Conservation (phyloP, 1,139 yeast species). For the Yamadazyma triangularis region DNA sequence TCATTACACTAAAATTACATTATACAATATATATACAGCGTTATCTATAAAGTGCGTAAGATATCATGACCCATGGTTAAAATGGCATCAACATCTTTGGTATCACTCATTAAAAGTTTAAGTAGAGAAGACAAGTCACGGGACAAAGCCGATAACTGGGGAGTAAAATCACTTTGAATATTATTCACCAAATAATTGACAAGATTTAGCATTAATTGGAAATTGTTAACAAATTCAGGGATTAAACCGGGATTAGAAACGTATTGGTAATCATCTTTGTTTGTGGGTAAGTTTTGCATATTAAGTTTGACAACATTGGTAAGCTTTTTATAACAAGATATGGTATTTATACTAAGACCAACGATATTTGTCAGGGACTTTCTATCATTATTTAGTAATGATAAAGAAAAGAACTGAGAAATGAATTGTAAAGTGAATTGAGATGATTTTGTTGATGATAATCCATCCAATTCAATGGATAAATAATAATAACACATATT, state of each 20-base stretch:
- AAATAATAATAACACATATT: slow-evolving; percentile 38
- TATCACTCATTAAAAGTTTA: too few relatives aligned
- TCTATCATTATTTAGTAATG: slow-evolving; percentile 19
- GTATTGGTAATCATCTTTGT: not conserved
- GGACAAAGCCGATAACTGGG: too few relatives aligned
- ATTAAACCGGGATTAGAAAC: slow-evolving; percentile 1
- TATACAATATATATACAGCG: too few relatives aligned
- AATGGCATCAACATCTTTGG: too few relatives aligned
- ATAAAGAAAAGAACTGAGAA: slow-evolving; percentile 36
- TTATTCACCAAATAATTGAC: slow-evolving; percentile 12
- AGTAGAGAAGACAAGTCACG: too few relatives aligned
- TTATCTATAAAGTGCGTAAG: too few relatives aligned
- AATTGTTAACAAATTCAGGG: slow-evolving; percentile 26
- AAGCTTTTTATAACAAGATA: slow-evolving; percentile 33
- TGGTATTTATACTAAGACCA: slow-evolving; percentile 13
- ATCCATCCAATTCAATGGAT: slow-evolving; percentile 38
- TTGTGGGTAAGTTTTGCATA: slow-evolving; percentile 15
- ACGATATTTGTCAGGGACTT: slow-evolving; percentile 6
- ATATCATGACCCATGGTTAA: too few relatives aligned
- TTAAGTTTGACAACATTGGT: slow-evolving; percentile 32
- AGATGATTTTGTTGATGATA: slow-evolving; percentile 32
- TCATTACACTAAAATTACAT: too few relatives aligned
- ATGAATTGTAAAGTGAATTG: slow-evolving; percentile 42
- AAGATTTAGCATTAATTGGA: slow-evolving; percentile 26
- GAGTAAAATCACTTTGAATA: too few relatives aligned